Percentiles rank a stretch among this genome's conserved stretches.
phyloP scores from a whole-genome alignment of 805 yeast species.

The Cyberlindnera japonica region DNA sequence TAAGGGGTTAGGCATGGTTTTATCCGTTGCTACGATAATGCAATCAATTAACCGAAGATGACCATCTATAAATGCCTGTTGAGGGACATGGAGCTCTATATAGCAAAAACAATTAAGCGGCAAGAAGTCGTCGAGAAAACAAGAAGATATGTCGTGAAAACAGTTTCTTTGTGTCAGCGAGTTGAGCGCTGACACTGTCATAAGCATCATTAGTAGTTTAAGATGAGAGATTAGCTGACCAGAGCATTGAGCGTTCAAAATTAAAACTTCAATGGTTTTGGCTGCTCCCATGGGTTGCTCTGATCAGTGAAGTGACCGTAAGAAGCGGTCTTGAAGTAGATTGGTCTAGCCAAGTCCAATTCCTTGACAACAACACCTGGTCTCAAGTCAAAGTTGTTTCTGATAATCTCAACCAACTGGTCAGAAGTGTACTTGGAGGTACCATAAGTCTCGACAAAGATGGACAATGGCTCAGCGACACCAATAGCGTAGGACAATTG shows the following conservation, averaged over 20 bases:
- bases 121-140: neutral
- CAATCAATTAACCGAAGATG: no score
- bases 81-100: constrained; percentile 19
- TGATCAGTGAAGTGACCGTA: constrained; percentile 99
- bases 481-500: constrained; percentile 99
- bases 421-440: constrained; percentile 87
- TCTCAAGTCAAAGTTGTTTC: constrained; percentile 95
- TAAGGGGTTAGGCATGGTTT: no score
- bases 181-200: constrained; percentile 20
- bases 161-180: constrained; percentile 12
- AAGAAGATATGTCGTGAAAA: neutral
- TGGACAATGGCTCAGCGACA: constrained; percentile 98
- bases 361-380: constrained; percentile 98
- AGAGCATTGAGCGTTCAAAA: no score
- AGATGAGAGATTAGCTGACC: neutral
- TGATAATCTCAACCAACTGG: constrained; percentile 87
- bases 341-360: constrained; percentile 97
- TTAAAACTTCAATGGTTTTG: constrained; percentile 69
- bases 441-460: constrained; percentile 97
- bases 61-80: constrained; percentile 23
- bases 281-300: constrained; percentile 97
- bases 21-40: no score
- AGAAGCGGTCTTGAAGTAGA: constrained; percentile 97
- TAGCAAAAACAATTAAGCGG: constrained; percentile 5
- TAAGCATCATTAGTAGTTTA: constrained; percentile 13